These are phyloP conservation scores for Carnegiea gigantea DNA, from an alignment of 179 eudicot genomes.

Conservation along the genomic window DNA sequence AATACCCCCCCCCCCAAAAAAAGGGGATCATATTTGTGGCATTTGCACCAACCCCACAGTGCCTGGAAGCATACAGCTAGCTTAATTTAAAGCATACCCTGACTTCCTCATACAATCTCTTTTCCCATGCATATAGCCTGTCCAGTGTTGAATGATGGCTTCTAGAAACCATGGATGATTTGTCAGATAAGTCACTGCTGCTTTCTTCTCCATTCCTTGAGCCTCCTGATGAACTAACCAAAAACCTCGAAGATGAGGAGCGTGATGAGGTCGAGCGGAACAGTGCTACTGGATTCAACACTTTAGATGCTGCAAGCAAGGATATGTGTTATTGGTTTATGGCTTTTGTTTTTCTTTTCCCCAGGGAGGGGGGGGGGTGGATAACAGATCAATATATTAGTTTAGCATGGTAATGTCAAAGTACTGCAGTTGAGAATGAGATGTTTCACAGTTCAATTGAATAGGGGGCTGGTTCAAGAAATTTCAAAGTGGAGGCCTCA, in stretches of 20 bases:
- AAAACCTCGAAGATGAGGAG: slow-evolving; percentile 78
- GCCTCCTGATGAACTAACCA: slow-evolving; percentile 47
- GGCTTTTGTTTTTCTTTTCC: no score
- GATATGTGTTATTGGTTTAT: background rate
- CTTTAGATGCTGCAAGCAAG: slow-evolving; percentile 61
- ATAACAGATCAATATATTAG: no score
- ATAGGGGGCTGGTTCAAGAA: background rate
- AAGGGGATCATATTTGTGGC: background rate
- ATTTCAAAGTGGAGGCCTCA: background rate
- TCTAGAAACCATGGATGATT: slow-evolving; percentile 59
- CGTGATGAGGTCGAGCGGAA: slow-evolving; percentile 85
- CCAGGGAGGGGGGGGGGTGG: no score
- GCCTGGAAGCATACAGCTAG: background rate
- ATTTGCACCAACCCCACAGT: background rate
- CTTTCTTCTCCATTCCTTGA: slow-evolving; percentile 73
- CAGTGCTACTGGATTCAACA: slow-evolving; percentile 90
- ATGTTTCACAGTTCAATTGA: background rate
- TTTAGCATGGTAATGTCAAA: background rate
- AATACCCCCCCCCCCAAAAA: background rate
- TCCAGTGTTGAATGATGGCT: slow-evolving; percentile 91
- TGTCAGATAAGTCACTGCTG: slow-evolving; percentile 71
- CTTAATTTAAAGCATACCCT: slow-evolving; percentile 56
- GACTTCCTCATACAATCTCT: slow-evolving; percentile 93
- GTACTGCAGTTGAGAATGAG: background rate
- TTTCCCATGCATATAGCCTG: slow-evolving; percentile 91